Evolutionary conservation across 331 rosid species (phyloP).

Genomic region (Rosa hybrid): DNA sequence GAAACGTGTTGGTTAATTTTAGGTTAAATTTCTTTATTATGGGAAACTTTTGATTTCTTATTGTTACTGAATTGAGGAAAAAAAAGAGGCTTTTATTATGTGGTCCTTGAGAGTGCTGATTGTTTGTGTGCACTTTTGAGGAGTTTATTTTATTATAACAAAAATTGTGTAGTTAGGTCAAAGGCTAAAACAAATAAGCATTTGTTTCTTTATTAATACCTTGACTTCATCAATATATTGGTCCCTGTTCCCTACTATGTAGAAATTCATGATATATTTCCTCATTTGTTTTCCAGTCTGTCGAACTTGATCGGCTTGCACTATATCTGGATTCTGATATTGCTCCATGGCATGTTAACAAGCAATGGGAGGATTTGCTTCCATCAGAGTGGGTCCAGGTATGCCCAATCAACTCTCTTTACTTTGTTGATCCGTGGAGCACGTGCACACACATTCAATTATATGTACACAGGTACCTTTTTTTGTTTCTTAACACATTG

Average conservation of each 20-base stretch:
- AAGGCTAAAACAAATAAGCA: not conserved
- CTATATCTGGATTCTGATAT: slow-evolving; percentile 86
- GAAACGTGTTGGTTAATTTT: not conserved
- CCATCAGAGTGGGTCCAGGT: slow-evolving; percentile 99
- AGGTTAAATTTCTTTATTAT: not conserved
- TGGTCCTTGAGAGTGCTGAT: not conserved
- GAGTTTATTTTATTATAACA: not conserved
- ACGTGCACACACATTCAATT: not conserved
- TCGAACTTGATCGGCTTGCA: slow-evolving; percentile 85
- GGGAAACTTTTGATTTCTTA: not conserved
- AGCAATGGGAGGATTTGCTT: slow-evolving; percentile 84
- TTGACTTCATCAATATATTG: slow-evolving; percentile 10
- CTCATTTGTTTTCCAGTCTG: slow-evolving; percentile 60
- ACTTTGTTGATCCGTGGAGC: not conserved
- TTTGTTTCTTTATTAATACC: not conserved
- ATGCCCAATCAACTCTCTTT: slow-evolving; percentile 13
- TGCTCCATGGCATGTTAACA: slow-evolving; percentile 71
- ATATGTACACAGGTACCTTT: not conserved
- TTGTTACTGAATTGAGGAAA: not conserved
- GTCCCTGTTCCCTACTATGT: slow-evolving; percentile 7
- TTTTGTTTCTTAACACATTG: not conserved
- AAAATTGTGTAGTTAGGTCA: not conserved
- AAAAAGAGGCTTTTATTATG: not conserved
- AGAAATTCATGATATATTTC: slow-evolving; percentile 27
- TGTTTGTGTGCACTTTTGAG: not conserved